Percentiles rank a stretch among this genome's conserved stretches.
Evolutionary conservation across 805 yeast genomes (phyloP).

Genomic region (Brettanomyces nanus): DNA sequence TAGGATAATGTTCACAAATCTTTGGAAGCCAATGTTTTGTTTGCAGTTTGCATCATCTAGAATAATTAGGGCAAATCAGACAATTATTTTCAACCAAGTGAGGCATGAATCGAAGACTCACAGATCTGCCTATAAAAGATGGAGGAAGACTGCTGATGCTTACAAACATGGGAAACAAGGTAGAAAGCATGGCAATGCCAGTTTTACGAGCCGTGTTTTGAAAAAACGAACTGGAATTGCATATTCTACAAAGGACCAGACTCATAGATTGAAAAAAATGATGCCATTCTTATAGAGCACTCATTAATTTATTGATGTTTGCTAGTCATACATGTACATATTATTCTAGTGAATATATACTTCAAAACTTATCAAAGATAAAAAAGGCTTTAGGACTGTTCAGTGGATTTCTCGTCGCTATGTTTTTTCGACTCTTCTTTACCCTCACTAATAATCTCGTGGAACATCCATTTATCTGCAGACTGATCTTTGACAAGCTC

Average conservation of each 20-base stretch:
- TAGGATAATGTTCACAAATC: constrained; percentile 4
- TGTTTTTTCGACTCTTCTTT: too few species aligned
- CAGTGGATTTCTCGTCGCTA: too few species aligned
- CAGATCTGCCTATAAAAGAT: constrained; percentile 81
- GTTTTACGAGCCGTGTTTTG: constrained; percentile 63
- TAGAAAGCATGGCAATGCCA: constrained; percentile 87
- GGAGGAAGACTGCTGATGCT: constrained; percentile 68
- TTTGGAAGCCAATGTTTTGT: constrained; percentile 12
- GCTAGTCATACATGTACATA: neutral
- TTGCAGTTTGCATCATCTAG: constrained; percentile 4
- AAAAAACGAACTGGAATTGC: constrained; percentile 53
- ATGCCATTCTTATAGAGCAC: constrained; percentile 35
- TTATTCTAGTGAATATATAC: too few species aligned
- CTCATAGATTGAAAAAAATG: constrained; percentile 49
- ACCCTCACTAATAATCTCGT: constrained; percentile 23
- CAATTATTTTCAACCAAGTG: constrained; percentile 14
- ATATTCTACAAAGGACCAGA: constrained; percentile 45
- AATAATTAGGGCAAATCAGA: neutral
- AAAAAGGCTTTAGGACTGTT: too few species aligned
- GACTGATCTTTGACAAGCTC: constrained; percentile 44
- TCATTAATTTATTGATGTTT: neutral
- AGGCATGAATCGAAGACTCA: constrained; percentile 52
- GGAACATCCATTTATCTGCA: constrained; percentile 45
- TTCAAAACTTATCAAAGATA: too few species aligned
- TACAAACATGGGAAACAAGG: constrained; percentile 70